Base-by-base conservation (phyloP, 495 filamentous ascomycete species). In the Aspergillus baeticus region DNA sequence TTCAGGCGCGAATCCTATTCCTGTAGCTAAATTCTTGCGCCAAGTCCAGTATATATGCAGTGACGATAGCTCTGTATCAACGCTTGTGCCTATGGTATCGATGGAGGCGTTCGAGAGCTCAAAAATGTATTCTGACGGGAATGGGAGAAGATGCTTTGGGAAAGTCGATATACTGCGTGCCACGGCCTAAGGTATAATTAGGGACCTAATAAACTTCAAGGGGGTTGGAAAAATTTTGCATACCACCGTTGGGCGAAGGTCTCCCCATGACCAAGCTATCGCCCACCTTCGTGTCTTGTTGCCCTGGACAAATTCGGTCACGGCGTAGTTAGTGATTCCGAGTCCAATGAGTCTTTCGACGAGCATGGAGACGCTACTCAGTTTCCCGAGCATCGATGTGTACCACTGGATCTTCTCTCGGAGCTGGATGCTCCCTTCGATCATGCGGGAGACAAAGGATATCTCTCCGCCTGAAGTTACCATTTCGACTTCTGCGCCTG, bases 371-470 rank as follows among this genome's bases (percentile, higher is more conserved):
- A 96, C 73, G 54, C 88, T 94, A 31, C 81, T 84, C 23, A 89
- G 72, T 59, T 94, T 95, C 0, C 94, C 94, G 0, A 97, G 75
- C 90, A 98, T 96, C 22, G 84, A 85, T 2, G 89, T 96, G 66
- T 92, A 97, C 94, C 94, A 98, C 46, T 82, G 83, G 8, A 93
- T 81, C 17, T 76, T 69, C 0, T 81, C 79, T 35, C 73, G 65
- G 6, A 93, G 70, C 0, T 66, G 60, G 10, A 88, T 69, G 35
- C 87, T 92, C 63, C 96, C 89, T 5, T 84, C 76, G 37, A 97
- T 76, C 67, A 97, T 88, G 17, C 85, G 80, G 1, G 77, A 72
- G 0, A 92, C 84, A 59, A 97, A 96, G 7, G 82, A 84, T 3
- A 93, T 69, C 70, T 98, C 94, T 1, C 94, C 94, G 0, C 92